These are phyloP conservation scores for Trichoderma sp. DNA, from an alignment of 2,329 filamentous ascomycete genomes.

Conservation along the genomic window DNA sequence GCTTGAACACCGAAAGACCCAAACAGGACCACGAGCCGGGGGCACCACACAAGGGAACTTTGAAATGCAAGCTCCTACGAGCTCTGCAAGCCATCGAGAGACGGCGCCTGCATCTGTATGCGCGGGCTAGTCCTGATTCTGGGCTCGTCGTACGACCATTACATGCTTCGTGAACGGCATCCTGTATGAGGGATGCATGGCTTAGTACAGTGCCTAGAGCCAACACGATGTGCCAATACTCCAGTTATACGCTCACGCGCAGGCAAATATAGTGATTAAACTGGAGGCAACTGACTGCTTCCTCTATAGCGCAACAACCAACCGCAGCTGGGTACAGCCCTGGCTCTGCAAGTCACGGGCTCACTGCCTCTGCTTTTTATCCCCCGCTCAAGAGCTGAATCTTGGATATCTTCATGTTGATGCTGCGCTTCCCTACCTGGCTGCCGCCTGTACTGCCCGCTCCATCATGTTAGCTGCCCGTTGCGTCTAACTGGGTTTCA, in stretches of 20 bases:
- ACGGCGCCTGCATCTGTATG: conserved; percentile 11
- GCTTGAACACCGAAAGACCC: neutral
- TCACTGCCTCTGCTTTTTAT: neutral
- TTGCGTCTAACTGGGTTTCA: neutral
- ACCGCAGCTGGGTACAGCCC: neutral
- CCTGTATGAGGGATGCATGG: neutral
- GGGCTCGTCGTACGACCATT: neutral
- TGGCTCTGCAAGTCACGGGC: neutral
- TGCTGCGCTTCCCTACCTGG: neutral
- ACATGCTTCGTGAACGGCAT: neutral
- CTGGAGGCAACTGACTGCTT: neutral
- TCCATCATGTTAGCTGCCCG: neutral
- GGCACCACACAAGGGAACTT: neutral
- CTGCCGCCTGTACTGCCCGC: neutral
- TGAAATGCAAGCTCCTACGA: conserved; percentile 4
- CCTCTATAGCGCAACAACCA: neutral
- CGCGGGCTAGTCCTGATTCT: neutral
- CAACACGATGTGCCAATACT: neutral
- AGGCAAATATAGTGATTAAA: neutral
- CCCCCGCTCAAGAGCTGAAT: neutral
- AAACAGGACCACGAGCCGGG: neutral
- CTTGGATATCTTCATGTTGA: neutral
- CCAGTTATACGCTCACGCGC: neutral
- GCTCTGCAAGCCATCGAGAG: conserved; percentile 4
- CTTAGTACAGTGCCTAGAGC: neutral